These are phyloP conservation scores for Sporothrix sp. DNA, from an alignment of 2,329 filamentous ascomycete genomes.

Conservation along the genomic window DNA sequence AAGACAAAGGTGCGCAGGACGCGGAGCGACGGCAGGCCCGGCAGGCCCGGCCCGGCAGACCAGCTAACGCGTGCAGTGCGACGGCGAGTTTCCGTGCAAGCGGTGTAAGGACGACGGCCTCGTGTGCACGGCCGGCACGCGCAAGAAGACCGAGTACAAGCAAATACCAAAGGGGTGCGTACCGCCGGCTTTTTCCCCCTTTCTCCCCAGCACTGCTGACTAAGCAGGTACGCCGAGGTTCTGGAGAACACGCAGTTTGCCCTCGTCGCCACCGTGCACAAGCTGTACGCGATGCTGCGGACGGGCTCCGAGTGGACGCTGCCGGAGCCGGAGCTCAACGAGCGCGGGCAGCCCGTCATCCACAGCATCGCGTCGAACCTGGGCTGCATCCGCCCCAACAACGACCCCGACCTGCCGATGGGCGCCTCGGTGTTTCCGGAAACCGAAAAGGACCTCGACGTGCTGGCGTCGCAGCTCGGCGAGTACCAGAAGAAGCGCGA, in stretches of 20 bases:
- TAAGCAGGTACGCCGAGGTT: conserved; percentile 49
- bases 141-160: conserved; percentile 61
- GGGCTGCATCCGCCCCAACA: conserved; percentile 53
- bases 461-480: conserved; percentile 46
- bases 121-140: conserved; percentile 52
- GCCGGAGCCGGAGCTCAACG: conserved; percentile 54
- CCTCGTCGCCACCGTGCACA: conserved; percentile 54
- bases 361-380: conserved; percentile 57
- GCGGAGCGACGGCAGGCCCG: too few species aligned
- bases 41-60: not conserved
- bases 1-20: conserved; percentile 58
- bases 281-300: conserved; percentile 55
- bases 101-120: conserved; percentile 56
- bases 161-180: conserved; percentile 52
- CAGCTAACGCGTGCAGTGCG: conserved; percentile 36
- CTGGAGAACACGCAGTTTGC: conserved; percentile 56
- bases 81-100: conserved; percentile 57
- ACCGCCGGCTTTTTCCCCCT: not conserved
- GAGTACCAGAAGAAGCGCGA: conserved; percentile 35
- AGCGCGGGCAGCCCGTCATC: conserved; percentile 52
- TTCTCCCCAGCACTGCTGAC: not conserved
- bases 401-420: conserved; percentile 48
- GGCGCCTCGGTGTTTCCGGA: conserved; percentile 49
- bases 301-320: conserved; percentile 49
- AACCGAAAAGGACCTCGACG: conserved; percentile 47